Conservation (phyloP, 257 asterid genomes). For the Echites panduratus region DNA sequence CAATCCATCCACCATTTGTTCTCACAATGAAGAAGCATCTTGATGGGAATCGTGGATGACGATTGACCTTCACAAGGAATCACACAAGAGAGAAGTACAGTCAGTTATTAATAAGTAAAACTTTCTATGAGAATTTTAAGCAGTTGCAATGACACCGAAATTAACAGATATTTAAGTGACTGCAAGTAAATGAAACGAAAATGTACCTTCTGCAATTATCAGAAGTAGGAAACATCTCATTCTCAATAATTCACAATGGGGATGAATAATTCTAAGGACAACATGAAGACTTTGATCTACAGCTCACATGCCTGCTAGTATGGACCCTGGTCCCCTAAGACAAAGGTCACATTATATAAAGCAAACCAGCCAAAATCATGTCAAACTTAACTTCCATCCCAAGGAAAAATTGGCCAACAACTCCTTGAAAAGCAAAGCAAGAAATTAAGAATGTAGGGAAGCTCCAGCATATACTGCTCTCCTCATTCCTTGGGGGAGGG, state of each 20-base stretch:
- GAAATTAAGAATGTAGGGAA: no score
- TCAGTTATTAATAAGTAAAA: neutral
- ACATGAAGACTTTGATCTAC: neutral
- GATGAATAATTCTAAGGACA: neutral
- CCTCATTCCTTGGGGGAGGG: no score
- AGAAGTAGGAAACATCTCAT: neutral
- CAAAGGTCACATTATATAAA: neutral
- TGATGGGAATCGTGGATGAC: conserved; percentile 82
- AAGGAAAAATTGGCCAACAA: neutral
- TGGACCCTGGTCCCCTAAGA: conserved; percentile 6
- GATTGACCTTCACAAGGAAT: conserved; percentile 54
- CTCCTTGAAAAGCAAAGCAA: neutral
- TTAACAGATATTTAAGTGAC: neutral
- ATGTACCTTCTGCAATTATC: neutral
- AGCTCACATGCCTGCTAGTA: neutral
- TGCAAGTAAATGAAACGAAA: neutral
- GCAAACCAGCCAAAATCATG: neutral
- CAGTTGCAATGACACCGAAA: neutral
- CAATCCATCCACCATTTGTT: conserved; percentile 90
- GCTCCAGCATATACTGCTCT: no score
- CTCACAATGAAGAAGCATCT: conserved; percentile 94
- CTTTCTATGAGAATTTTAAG: neutral
- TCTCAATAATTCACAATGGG: neutral
- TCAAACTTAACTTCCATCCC: neutral
- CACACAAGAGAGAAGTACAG: neutral